These are phyloP conservation scores for Eragrostis tef DNA, from an alignment of 202 grass and related monocot species.

Conservation along the genomic window DNA sequence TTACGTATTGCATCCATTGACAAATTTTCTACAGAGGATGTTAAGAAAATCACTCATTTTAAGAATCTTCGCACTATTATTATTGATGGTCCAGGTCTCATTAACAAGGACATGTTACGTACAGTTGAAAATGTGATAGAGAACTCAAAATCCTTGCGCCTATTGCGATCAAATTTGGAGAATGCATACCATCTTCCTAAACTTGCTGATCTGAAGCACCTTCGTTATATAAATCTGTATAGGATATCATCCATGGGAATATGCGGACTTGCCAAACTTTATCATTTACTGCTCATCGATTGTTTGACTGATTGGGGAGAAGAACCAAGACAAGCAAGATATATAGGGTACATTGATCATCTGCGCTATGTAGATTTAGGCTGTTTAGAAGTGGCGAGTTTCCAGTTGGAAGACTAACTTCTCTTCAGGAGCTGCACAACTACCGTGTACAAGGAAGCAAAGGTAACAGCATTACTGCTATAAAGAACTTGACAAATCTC, in stretches of 20 bases:
- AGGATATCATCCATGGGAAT: conserved; percentile 36
- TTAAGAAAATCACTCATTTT: conserved; percentile 47
- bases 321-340: not conserved
- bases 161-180: conserved; percentile 41
- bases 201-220: conserved; percentile 49
- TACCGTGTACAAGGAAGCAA: conserved; percentile 43
- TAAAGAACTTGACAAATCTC: conserved; percentile 19
- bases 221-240: conserved; percentile 44
- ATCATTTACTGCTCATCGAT: conserved; percentile 37
- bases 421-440: conserved; percentile 49
- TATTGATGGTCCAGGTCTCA: conserved; percentile 22
- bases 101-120: conserved; percentile 27
- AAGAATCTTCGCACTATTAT: conserved; percentile 49
- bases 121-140: conserved; percentile 40
- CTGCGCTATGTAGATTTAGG: conserved; percentile 36
- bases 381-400: not conserved
- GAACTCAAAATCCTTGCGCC: conserved; percentile 53
- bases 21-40: conserved; percentile 15
- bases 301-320: not conserved
- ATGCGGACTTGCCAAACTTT: conserved; percentile 27
- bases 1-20: conserved; percentile 38
- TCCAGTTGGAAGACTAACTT: conserved; percentile 48
- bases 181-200: conserved; percentile 43
- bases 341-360: conserved; percentile 37
- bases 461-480: conserved; percentile 46